Base-by-base conservation (phyloP, 2,329 filamentous ascomycete genomes). In the Colletotrichum sidae region DNA sequence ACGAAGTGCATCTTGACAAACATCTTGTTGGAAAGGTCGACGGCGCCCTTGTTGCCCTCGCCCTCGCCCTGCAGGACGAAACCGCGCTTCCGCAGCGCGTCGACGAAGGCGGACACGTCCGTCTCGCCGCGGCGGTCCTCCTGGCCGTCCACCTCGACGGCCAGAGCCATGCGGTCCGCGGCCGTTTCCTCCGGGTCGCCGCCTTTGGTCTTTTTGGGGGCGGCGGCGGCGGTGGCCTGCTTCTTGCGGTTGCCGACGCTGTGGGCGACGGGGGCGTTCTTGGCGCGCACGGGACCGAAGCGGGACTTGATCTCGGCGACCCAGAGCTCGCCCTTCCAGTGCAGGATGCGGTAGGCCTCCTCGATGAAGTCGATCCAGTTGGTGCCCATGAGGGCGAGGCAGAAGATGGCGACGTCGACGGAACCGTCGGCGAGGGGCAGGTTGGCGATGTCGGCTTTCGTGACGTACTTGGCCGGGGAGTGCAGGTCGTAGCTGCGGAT, bases 291-390 rank as follows among this genome's bases (percentile, higher is more conserved):
- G 39, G 68, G 70, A 79, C 88, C 90, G 75, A 99, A 98, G 38
- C 96, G 91, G 69, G 89, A 93, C 82, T 98, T 98, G 79, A 99
- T 97, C 81, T 99, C 96, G 52, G 93, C 92, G 55, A 99, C 88
- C 96, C 96, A 99, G 58, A 97, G 89, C 82, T 99, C 96, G 70
- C 96, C 96, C 74, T 96, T 95, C 87, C 94, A 94, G 74, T 93
- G 91, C 67, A 99, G 86, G 55, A 98, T 85, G 58, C 96, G 90
- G 82, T 93, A 97, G 12, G 95, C 95, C 81, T 99, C 96, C 79
- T 98, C 96, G 72, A 99, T 87, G 76, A 99, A 98, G 72, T 93
- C 90, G 57, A 97, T 87, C 95, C 96, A 99, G 81, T 99, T 99
- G 60, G 96, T 99, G 74, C 96, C 96, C 96, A 99, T 99, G 65